These are phyloP conservation scores for Tricharina praecox DNA, from an alignment of 495 filamentous ascomycete species.

Conservation along the genomic window DNA sequence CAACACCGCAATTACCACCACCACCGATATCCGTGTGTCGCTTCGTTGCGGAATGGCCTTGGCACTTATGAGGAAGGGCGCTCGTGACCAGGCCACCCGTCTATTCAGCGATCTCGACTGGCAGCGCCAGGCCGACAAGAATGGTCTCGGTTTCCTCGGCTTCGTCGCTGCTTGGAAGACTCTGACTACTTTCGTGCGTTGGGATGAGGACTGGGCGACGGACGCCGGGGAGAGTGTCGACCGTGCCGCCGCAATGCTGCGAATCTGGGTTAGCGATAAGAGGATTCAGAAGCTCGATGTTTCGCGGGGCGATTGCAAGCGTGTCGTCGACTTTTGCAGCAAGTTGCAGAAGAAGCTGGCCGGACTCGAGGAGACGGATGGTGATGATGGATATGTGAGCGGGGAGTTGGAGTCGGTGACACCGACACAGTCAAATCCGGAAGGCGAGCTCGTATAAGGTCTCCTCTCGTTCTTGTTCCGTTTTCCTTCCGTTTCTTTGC, in stretches of 20 bases:
- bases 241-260: slow-evolving; percentile 35
- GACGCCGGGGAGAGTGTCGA: slow-evolving; percentile 35
- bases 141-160: slow-evolving; percentile 49
- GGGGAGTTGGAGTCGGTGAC: background rate
- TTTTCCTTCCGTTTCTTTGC: background rate
- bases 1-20: slow-evolving; percentile 30
- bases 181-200: slow-evolving; percentile 42
- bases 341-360: slow-evolving; percentile 20
- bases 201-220: slow-evolving; percentile 37
- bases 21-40: slow-evolving; percentile 50
- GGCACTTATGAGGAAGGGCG: slow-evolving; percentile 41
- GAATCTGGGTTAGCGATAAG: slow-evolving; percentile 38
- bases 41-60: slow-evolving; percentile 70
- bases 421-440: too few relatives aligned
- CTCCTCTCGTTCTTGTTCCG: too few relatives aligned
- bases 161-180: slow-evolving; percentile 55
- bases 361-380: slow-evolving; percentile 16
- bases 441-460: too few relatives aligned
- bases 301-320: slow-evolving; percentile 31
- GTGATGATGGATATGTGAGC: slow-evolving; percentile 21
- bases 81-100: slow-evolving; percentile 30
- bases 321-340: slow-evolving; percentile 31
- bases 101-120: slow-evolving; percentile 31
- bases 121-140: slow-evolving; percentile 11
- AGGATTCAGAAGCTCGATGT: slow-evolving; percentile 31